phyloP scores from a whole-genome alignment of 2,329 filamentous ascomycete genomes.

The Rhexocercosporidium sp. region DNA sequence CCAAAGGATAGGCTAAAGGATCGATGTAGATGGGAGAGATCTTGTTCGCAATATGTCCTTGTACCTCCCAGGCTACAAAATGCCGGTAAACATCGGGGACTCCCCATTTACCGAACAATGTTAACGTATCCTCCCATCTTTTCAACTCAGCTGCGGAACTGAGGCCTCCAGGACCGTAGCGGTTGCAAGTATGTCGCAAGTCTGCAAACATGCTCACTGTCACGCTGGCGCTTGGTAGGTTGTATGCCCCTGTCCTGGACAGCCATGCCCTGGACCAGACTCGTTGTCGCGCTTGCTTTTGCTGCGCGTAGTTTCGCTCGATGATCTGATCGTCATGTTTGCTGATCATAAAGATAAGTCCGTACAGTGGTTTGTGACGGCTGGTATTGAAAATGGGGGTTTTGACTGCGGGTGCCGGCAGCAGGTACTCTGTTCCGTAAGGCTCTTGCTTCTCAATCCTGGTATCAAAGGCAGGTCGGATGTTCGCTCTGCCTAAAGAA shows the following conservation, averaged over 20 bases:
- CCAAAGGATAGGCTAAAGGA: neutral
- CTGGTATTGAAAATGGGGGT: neutral
- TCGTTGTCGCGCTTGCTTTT: neutral
- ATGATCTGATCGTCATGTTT: neutral
- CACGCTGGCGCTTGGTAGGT: neutral
- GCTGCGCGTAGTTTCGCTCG: neutral
- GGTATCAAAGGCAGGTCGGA: neutral
- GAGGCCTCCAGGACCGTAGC: neutral
- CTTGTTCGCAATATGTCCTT: neutral
- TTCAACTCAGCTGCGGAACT: neutral
- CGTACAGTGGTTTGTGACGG: neutral
- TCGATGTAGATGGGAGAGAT: neutral
- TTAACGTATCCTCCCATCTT: neutral
- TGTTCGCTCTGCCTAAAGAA: neutral
- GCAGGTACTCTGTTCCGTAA: neutral
- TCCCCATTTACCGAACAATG: neutral
- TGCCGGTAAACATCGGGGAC: neutral
- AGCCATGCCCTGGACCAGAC: neutral
- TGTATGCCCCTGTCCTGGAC: neutral
- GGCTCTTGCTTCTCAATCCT: neutral
- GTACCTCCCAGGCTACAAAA: neutral
- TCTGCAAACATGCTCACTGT: neutral
- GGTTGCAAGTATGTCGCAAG: neutral
- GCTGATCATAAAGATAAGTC: neutral
- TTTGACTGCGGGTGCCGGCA: neutral